Evolutionary conservation across 1,139 yeast species (phyloP).

Genomic region (Saccharomyces hybrid): DNA sequence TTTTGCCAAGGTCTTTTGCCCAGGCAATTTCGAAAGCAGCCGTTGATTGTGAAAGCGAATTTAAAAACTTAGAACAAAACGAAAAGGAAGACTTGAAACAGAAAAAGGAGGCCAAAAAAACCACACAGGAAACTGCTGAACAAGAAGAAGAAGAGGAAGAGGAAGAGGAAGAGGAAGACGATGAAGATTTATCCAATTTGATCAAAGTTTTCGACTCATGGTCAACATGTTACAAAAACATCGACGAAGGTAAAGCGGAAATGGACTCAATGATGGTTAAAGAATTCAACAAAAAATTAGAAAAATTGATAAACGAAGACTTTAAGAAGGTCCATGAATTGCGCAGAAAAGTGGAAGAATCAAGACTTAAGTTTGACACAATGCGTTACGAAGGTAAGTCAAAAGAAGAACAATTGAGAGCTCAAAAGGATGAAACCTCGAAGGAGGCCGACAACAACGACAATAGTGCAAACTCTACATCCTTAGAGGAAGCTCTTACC

Average conservation of each 20-base stretch:
- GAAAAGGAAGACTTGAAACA: constrained; percentile 30
- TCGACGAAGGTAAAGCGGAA: constrained; percentile 36
- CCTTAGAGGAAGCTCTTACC: not conserved
- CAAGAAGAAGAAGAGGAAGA: constrained; percentile 19
- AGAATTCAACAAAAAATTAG: constrained; percentile 50
- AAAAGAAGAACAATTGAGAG: constrained; percentile 19
- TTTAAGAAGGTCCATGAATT: constrained; percentile 54
- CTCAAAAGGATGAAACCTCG: constrained; percentile 7
- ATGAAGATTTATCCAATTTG: constrained; percentile 25
- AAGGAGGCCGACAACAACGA: not conserved
- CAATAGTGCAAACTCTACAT: not conserved
- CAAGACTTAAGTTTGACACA: constrained; percentile 65
- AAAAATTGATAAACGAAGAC: constrained; percentile 44
- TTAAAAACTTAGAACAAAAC: constrained; percentile 19
- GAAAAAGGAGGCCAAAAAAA: constrained; percentile 33
- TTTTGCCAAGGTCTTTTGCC: constrained; percentile 43
- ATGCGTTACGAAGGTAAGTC: constrained; percentile 46
- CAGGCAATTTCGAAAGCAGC: constrained; percentile 45
- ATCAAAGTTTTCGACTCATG: constrained; percentile 31
- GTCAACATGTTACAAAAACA: constrained; percentile 50
- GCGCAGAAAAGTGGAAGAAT: constrained; percentile 60
- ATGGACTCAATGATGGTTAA: constrained; percentile 56
- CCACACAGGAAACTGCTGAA: constrained; percentile 34
- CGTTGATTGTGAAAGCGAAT: constrained; percentile 32
- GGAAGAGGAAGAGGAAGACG: constrained; percentile 28